These are phyloP conservation scores for Claviceps pazoutovae DNA, from an alignment of 2,329 filamentous ascomycete genomes.

Conservation along the genomic window DNA sequence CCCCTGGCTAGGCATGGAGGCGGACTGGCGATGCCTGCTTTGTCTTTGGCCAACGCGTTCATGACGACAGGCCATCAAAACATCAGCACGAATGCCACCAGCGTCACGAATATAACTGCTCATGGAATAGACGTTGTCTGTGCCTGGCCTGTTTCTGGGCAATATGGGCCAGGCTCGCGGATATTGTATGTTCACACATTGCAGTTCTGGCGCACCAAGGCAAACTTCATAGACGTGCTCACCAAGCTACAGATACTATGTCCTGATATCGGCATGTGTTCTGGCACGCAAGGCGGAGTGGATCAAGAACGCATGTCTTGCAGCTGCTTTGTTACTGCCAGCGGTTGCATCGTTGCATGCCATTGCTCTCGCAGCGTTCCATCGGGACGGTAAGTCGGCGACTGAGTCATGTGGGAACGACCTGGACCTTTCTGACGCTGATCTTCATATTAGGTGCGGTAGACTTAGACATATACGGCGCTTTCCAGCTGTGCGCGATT, in stretches of 20 bases:
- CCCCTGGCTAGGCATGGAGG: neutral
- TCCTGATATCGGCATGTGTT: conserved; percentile 48
- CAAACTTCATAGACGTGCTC: neutral
- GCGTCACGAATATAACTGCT: neutral
- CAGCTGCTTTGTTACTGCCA: conserved; percentile 47
- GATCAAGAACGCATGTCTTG: conserved; percentile 49
- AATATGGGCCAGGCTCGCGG: conserved; percentile 41
- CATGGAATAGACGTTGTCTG: conserved; percentile 31
- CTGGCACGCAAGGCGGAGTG: conserved; percentile 47
- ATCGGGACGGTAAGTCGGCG: conserved; percentile 37
- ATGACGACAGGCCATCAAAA: neutral
- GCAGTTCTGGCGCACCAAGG: too few species aligned
- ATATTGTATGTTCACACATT: conserved; percentile 26
- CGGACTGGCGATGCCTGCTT: conserved; percentile 3
- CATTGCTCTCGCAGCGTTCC: conserved; percentile 44
- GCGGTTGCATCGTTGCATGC: conserved; percentile 50
- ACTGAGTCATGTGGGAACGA: neutral
- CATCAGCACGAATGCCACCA: neutral
- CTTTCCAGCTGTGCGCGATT: conserved; percentile 53
- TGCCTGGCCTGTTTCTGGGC: conserved; percentile 41
- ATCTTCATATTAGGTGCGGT: conserved; percentile 33
- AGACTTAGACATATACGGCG: conserved; percentile 55
- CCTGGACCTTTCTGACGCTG: neutral
- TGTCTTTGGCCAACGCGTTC: neutral
- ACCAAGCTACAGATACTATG: conserved; percentile 38